Evolutionary conservation across 2,329 filamentous ascomycete genomes (phyloP), one percentile per base, ranked within the genome.

Genomic region (Pseudopyricularia cyperi): DNA sequence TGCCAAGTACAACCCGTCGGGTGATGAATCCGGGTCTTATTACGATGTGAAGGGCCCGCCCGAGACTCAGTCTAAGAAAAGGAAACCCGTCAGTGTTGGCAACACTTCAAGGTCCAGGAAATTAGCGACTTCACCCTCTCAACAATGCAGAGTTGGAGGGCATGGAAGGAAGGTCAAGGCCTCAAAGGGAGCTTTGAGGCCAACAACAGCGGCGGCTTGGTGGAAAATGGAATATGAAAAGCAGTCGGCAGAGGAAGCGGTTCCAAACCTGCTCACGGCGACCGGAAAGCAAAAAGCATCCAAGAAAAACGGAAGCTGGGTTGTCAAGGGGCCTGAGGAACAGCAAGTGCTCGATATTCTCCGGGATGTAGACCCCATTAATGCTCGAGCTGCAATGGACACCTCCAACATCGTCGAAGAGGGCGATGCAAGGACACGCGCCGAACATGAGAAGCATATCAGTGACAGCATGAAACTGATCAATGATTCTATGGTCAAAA

Each of bases 301-400:
- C 48, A 30, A 24, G 34, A n/a, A 37, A 30, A 6, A 44, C 19
- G 37, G 19, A 17, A 7, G 26, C 12, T 8, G 14, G 5, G 19
- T 12, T 11, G 35, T 17, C 34, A 4, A 24, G 34, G 34, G 34
- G 24, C 7, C 46, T 32, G 9, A 44, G 4, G 46, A 28, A 3
- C 15, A 52, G 17, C 46, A 49, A 28, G 15, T 52, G 7, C n/a
- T 49, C n/a, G 33, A 52, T 11, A 48, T 52, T 7, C 34, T 52
- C 15, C 32, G 46, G 33, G 51, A 52, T 37, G n/a, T 30, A 15
- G 51, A 52, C 33, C 51, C 51, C 3, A n/a, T 52, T 24, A 19
- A 32, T 14, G 51, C 51, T 8, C 33, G 51, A 2, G 51, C 51
- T 5, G 51, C 51, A 2, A 35, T 52, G n/a, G 51, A 47, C 5